A percentile compares a stretch with the other conserved stretches of the same genome.
phyloP scores from a whole-genome alignment of 345 rosid species.

The Salix purpurea region DNA sequence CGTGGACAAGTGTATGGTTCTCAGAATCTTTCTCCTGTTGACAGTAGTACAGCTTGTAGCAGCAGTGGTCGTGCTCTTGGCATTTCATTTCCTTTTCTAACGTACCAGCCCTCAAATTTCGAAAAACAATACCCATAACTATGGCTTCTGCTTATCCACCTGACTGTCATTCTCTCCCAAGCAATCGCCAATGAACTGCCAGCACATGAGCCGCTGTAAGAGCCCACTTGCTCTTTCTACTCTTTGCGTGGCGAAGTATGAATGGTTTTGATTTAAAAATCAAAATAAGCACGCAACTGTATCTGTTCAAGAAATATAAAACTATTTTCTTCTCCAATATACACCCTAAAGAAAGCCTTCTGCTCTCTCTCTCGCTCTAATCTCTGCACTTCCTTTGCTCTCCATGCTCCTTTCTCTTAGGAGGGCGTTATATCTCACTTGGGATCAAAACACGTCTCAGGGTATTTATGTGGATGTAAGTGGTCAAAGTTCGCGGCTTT shows the following conservation, averaged over 20 bases:
- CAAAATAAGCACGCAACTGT: background rate
- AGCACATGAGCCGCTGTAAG: background rate
- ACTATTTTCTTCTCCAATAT: constrained; percentile 7
- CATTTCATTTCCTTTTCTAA: background rate
- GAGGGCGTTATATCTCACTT: background rate
- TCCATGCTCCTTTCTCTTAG: background rate
- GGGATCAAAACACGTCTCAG: background rate
- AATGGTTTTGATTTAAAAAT: constrained; percentile 10
- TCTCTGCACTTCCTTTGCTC: constrained; percentile 12
- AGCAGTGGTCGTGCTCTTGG: background rate
- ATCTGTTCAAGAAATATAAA: constrained; percentile 13
- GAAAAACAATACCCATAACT: background rate
- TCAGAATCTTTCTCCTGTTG: constrained; percentile 18
- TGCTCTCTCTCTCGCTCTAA: background rate
- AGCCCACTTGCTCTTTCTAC: background rate
- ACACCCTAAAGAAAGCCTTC: constrained; percentile 10
- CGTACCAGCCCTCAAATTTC: background rate
- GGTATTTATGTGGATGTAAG: constrained; percentile 17
- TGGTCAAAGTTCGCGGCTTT: background rate
- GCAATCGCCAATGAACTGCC: background rate
- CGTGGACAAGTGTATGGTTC: constrained; percentile 4
- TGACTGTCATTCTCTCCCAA: background rate
- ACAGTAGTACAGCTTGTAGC: too few species aligned
- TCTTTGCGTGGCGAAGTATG: background rate
- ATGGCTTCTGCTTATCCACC: background rate